Evolutionary conservation across 768 basidiomycete genomes (phyloP).

Genomic region (Amylocystis lapponica): DNA sequence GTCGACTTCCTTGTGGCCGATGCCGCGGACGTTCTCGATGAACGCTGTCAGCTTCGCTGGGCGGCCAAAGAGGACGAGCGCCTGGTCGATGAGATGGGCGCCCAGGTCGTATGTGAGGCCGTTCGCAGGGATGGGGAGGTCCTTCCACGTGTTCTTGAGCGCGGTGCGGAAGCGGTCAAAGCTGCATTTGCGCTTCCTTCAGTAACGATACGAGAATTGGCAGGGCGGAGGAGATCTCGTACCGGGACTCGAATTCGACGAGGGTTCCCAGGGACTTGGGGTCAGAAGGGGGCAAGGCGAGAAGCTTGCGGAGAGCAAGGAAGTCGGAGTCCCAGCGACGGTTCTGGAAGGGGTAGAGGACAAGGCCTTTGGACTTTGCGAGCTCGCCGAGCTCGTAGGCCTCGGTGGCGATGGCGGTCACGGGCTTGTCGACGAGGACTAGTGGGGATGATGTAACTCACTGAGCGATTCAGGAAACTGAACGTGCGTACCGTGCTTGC

Average conservation of each 20-base stretch:
- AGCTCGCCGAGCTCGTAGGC: conserved; percentile 55
- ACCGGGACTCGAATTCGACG: conserved; percentile 75
- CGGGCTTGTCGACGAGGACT: conserved; percentile 84
- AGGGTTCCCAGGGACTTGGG: conserved; percentile 54
- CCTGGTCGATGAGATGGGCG: conserved; percentile 76
- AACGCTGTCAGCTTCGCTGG: conserved; percentile 66
- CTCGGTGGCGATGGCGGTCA: conserved; percentile 54
- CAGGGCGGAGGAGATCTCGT: conserved; percentile 19
- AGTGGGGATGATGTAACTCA: no score
- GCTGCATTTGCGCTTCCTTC: no score
- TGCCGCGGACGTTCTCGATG: conserved; percentile 59
- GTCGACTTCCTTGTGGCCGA: conserved; percentile 59
- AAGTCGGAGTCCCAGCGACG: conserved; percentile 79
- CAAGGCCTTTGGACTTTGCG: conserved; percentile 51
- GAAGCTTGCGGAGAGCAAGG: conserved; percentile 54
- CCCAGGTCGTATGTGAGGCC: conserved; percentile 77
- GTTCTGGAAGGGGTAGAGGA: conserved; percentile 71
- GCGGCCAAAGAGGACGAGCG: conserved; percentile 67
- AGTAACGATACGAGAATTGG: no score
- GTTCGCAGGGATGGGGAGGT: conserved; percentile 50
- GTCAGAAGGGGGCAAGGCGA: conserved; percentile 49
- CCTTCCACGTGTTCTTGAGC: conserved; percentile 77
- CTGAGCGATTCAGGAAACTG: no score
- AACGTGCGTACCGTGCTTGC: conserved; percentile 58
- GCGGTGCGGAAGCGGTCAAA: conserved; percentile 69